Conservation (phyloP, 1,284 basidiomycete genomes). For the Trametes sp. region DNA sequence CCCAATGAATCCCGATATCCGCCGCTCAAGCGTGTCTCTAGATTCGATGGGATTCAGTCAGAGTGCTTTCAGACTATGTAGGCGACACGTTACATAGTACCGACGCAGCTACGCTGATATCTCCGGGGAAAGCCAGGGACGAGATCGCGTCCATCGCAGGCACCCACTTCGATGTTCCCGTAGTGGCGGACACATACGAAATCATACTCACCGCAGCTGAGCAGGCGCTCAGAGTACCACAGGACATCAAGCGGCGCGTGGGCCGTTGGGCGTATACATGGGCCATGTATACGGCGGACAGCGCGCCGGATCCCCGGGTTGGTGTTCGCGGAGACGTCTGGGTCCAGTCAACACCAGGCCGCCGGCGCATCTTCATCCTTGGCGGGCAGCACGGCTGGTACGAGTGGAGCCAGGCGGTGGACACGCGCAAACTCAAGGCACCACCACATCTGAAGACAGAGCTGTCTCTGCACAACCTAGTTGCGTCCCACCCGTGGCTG, state of each 20-base stretch:
- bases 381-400: neutral
- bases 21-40: neutral
- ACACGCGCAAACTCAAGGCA: neutral
- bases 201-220: neutral
- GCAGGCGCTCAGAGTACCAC: neutral
- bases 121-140: neutral
- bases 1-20: neutral
- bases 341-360: neutral
- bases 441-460: neutral
- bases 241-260: neutral
- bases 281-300: neutral
- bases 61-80: neutral
- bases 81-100: neutral
- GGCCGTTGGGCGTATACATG: neutral
- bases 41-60: neutral
- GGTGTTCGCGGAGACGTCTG: neutral
- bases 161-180: neutral
- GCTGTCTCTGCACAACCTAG: neutral
- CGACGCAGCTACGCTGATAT: neutral
- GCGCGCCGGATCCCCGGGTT: neutral
- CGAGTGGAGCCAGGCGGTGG: neutral
- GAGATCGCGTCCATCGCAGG: conserved; percentile 7
- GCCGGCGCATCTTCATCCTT: neutral
- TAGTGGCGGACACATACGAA: conserved; percentile 1
- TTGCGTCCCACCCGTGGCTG: conserved; percentile 21